Conservation (phyloP, 164 flowering plant genomes). For the Platanus orientalis region DNA sequence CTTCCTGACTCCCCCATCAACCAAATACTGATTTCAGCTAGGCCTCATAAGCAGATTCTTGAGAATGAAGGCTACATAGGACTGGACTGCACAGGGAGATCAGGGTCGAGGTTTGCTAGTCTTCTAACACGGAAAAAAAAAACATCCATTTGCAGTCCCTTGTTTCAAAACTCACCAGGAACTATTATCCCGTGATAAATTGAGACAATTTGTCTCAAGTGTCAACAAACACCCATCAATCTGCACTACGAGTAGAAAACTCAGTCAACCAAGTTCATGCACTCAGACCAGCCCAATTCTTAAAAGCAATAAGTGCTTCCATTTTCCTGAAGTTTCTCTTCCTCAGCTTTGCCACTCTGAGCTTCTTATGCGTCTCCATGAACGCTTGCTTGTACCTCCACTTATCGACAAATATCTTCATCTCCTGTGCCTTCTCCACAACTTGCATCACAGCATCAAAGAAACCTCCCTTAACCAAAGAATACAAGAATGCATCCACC, state of each 20-base stretch:
- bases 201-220: not conserved
- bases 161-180: not conserved
- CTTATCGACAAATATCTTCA: constrained; percentile 88
- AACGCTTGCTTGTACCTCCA: constrained; percentile 97
- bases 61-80: not conserved
- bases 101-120: too few relatives aligned
- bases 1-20: too few relatives aligned
- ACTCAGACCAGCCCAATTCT: constrained; percentile 88
- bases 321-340: constrained; percentile 68
- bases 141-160: not conserved
- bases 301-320: constrained; percentile 85
- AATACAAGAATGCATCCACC: constrained; percentile 90
- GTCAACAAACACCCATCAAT: too few relatives aligned
- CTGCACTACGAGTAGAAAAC: not conserved
- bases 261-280: constrained; percentile 24
- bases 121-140: not conserved
- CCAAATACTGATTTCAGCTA: not conserved
- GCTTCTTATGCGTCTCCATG: constrained; percentile 96
- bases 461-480: constrained; percentile 90
- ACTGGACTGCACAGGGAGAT: too few relatives aligned
- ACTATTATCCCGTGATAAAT: not conserved
- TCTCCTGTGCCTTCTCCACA: constrained; percentile 77
- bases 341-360: constrained; percentile 70
- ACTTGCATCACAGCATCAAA: constrained; percentile 98
- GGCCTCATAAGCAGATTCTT: not conserved